Evolutionary conservation across 1,284 basidiomycete genomes (phyloP).

Genomic region (Cutaneotrichosporon sp.): DNA sequence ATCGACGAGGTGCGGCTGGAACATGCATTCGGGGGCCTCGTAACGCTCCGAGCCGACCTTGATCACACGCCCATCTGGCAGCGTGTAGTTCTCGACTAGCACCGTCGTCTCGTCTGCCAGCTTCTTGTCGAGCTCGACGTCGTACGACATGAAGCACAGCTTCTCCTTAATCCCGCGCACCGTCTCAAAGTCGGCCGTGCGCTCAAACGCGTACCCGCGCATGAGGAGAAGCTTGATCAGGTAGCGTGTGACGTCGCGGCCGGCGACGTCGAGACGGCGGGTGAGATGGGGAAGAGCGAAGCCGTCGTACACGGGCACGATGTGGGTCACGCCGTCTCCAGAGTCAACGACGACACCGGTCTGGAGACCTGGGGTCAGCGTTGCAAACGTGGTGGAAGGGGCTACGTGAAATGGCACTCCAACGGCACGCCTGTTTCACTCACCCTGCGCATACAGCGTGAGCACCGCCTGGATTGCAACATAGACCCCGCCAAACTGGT

Average conservation of each 20-base stretch:
- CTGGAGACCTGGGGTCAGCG: constrained; percentile 69
- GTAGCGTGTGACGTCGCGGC: constrained; percentile 96
- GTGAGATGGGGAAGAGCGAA: constrained; percentile 94
- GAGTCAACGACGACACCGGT: constrained; percentile 99
- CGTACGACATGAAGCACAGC: constrained; percentile 95
- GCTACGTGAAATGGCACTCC: background rate
- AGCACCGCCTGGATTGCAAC: constrained; percentile 98
- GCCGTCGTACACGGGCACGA: constrained; percentile 97
- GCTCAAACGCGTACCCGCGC: constrained; percentile 98
- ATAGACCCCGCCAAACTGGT: constrained; percentile 93
- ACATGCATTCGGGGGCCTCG: constrained; percentile 99
- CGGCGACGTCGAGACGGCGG: constrained; percentile 91
- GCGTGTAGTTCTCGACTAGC: constrained; percentile 94
- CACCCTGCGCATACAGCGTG: constrained; percentile 96
- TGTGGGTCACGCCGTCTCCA: constrained; percentile 98
- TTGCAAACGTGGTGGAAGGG: background rate
- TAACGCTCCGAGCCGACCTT: constrained; percentile 99
- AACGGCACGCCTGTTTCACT: constrained; percentile 38
- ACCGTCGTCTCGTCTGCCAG: constrained; percentile 95
- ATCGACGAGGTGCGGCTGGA: constrained; percentile 97
- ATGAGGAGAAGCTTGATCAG: constrained; percentile 97
- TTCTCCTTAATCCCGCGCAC: constrained; percentile 99
- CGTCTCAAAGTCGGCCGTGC: constrained; percentile 98
- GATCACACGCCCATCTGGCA: constrained; percentile 94
- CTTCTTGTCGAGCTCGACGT: constrained; percentile 89